A percentile compares a stretch with the other conserved stretches of the same genome.
Conservation (phyloP, 2,329 filamentous ascomycete species). For the Botrytis cinerea region DNA sequence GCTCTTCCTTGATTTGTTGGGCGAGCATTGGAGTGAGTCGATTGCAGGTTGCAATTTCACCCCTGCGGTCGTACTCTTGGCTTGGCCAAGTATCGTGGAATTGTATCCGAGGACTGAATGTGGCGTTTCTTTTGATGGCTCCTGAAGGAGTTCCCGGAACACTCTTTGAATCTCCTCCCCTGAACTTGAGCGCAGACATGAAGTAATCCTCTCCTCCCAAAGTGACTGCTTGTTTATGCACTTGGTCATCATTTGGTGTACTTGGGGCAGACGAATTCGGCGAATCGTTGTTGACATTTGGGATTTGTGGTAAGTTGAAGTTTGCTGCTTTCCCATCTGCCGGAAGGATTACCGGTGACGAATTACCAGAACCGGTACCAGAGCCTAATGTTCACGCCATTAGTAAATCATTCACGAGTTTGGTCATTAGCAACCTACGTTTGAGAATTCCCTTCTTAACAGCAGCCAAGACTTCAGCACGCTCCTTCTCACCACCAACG, state of each 20-base stretch:
- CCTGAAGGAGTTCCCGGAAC: conserved; percentile 76
- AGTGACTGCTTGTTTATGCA: conserved; percentile 68
- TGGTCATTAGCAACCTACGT: conserved; percentile 54
- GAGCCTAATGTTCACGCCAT: conserved; percentile 40
- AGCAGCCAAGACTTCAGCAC: conserved; percentile 86
- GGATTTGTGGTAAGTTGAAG: conserved; percentile 62
- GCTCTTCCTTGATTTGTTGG: conserved; percentile 98
- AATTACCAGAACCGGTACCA: conserved; percentile 58
- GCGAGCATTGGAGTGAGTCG: conserved; percentile 94
- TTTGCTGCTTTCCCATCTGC: conserved; percentile 55
- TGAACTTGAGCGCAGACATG: conserved; percentile 71
- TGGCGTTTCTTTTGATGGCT: conserved; percentile 59
- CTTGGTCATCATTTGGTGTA: conserved; percentile 79
- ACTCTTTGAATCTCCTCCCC: conserved; percentile 76
- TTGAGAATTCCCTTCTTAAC: conserved; percentile 97
- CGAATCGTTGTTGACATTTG: conserved; percentile 66
- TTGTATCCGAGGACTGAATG: conserved; percentile 89
- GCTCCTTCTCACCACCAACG: conserved; percentile 83
- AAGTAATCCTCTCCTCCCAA: conserved; percentile 86
- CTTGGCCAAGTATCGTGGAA: conserved; percentile 97
- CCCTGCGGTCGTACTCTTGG: conserved; percentile 92
- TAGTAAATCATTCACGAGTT: conserved; percentile 30
- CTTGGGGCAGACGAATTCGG: conserved; percentile 84
- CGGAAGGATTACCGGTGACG: conserved; percentile 67
- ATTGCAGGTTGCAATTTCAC: conserved; percentile 97